Evolutionary conservation across 2,329 filamentous ascomycete species (phyloP), one percentile per base, ranked within the genome.

Genomic region (Cadophora sp.): DNA sequence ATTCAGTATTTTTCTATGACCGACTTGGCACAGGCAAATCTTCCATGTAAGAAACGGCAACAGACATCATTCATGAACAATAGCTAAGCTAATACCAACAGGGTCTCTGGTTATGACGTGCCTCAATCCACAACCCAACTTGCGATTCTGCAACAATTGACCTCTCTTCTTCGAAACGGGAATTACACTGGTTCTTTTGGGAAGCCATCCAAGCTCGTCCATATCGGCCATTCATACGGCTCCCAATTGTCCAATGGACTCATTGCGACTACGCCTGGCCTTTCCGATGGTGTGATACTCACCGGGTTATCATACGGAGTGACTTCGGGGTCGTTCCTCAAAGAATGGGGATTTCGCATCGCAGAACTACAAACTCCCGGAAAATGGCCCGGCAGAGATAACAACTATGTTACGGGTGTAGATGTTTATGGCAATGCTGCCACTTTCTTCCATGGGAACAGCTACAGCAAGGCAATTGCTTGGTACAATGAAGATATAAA

Each of bases 181-280:
- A 69, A 72, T 60, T 66, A 74, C 68, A 68, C 75, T 69, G 70
- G 66, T 48, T 39, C 55, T 33, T 30, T 71, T 39, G 61, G 73
- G 71, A 64, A 62, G 61, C 65, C 76, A 14, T 55, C 68, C 11
- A 82, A 84, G 72, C 78, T 87, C 27, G 79, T 87, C n/a, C 88
- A 90, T 74, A 80, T 89, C 18, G 89, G 88, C 13, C 88, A 91
- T 78, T 88, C 85, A 0, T 90, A 88, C 71, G 88, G 89, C 41
- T 87, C 86, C 0, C 77, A 83, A 16, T 83, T 87, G 70, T 84
- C 83, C 3, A 88, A 86, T 76, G 82, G 78, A 56, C 80, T 90
- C 27, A 82, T 85, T 11, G 80, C 81, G 43, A 74, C 79, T 65
- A 78, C 85, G 70, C 86, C 87, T 0, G 73, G 80, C 62, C 79